phyloP scores from a whole-genome alignment of 2,329 filamentous ascomycete genomes.

The Aspergillus sp. region DNA sequence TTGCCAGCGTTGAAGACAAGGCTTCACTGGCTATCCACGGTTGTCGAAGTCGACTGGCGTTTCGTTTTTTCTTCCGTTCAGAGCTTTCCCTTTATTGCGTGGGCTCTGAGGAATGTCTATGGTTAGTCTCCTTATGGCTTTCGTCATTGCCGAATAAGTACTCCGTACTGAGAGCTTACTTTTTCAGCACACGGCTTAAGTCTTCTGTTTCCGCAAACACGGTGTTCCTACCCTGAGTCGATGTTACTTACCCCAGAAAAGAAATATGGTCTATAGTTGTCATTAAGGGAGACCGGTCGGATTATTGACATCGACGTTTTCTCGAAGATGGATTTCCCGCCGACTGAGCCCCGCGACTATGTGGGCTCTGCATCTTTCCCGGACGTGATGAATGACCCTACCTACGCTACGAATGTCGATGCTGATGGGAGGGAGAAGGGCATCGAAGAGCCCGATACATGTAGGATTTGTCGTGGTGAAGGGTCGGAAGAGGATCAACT shows the following conservation, averaged over 20 bases:
- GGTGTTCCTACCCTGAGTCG: no score
- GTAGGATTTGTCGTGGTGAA: slow-evolving; percentile 92
- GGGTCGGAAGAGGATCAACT: slow-evolving; percentile 72
- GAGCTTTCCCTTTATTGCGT: not conserved
- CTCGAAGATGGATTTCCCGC: slow-evolving; percentile 20
- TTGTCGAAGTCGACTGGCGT: not conserved
- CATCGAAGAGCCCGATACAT: slow-evolving; percentile 64
- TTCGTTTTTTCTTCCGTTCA: not conserved
- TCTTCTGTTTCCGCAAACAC: not conserved
- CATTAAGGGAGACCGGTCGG: slow-evolving; percentile 11
- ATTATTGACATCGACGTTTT: slow-evolving; percentile 11
- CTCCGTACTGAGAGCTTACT: not conserved
- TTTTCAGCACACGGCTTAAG: not conserved
- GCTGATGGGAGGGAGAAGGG: slow-evolving; percentile 28
- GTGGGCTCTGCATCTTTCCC: slow-evolving; percentile 22
- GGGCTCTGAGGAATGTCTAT: not conserved
- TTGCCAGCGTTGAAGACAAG: not conserved
- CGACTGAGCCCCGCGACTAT: slow-evolving; percentile 14
- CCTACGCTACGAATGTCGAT: slow-evolving; percentile 37
- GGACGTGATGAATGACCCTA: slow-evolving; percentile 52
- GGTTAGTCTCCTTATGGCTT: not conserved
- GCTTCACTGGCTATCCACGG: not conserved
- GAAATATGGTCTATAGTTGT: slow-evolving; percentile 18
- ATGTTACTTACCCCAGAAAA: not conserved
- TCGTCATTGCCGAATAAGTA: not conserved